Evolutionary conservation across 305 asterid species (phyloP), one percentile per base, ranked within the genome.

Genomic region (Coffea humblotiana): DNA sequence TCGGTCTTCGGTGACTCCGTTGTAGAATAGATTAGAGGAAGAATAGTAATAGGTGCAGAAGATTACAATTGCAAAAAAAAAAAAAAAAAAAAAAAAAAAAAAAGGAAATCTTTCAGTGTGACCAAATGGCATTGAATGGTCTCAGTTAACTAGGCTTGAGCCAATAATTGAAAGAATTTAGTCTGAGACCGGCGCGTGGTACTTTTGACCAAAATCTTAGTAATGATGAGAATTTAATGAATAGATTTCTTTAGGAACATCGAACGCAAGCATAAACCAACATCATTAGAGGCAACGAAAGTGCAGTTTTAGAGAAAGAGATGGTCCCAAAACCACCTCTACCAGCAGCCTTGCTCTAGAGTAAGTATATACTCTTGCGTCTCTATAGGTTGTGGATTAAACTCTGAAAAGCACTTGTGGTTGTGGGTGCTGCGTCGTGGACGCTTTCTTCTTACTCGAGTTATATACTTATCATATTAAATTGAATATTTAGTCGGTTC

Each of bases 101-200:
- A 1, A 64, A 64, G 3, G 27, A 18, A 47, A 27, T 52, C 11
- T 77, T 43, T 23, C 43, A n/a, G 43, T 43, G 37, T 3, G 8
- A 68, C 71, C 71, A 63, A 71, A 35, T 73, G 82, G 78, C 67
- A 51, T 65, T 47, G 32, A 23, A 54, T 71, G 75, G 71, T 25
- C 74, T 32, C 43, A 51, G 23, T 64, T 72, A 51, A 37, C 35
- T 40, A 40, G 3, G 65, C 70, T 54, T n/a, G 69, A 66, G 75
- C 71, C 75, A 79, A 52, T 75, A 75, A 65, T 77, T 66, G 56
- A 32, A 56, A 35, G 73, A 66, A 40, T 40, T 40, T 40, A 3
- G 43, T 40, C 27, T 19, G 74, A 27, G 79, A 73, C 79, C 79
- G 56, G 25, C 60, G 71, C 79, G 54, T 60, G 13, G 0, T 65